These are phyloP conservation scores for Chalciporus piperatus DNA, from an alignment of 768 basidiomycete species.

Conservation along the genomic window DNA sequence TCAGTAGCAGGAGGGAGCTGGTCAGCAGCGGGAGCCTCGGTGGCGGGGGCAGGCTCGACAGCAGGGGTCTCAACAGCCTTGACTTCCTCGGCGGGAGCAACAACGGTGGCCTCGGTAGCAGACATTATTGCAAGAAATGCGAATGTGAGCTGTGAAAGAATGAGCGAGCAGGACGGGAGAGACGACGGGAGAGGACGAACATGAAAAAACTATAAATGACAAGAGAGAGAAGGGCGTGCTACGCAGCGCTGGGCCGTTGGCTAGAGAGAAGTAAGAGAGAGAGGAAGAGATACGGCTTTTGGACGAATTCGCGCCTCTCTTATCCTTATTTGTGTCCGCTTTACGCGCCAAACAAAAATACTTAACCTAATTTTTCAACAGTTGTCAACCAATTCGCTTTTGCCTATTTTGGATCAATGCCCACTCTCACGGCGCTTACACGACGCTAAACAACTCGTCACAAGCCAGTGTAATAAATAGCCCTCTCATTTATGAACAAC, in stretches of 20 bases:
- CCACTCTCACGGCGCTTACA: conserved; percentile 6
- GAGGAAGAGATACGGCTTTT: conserved; percentile 44
- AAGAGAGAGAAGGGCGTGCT: conserved; percentile 61
- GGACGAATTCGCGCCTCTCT: conserved; percentile 37
- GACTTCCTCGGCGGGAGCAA: conserved; percentile 50
- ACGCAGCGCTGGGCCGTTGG: conserved; percentile 52
- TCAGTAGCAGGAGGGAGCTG: conserved; percentile 28
- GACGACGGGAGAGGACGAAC: conserved; percentile 31
- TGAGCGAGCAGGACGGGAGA: conserved; percentile 2
- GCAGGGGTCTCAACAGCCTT: conserved; percentile 44
- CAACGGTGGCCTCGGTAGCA: conserved; percentile 59
- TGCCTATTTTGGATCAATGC: conserved; percentile 4
- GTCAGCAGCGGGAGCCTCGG: conserved; percentile 28
- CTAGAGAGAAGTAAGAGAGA: conserved; percentile 57
- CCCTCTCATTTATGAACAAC: too few species aligned
- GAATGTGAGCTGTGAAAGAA: conserved; percentile 48
- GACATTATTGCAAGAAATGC: conserved; percentile 76
- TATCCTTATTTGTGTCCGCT: conserved; percentile 43
- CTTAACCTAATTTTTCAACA: conserved; percentile 29
- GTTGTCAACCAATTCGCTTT: conserved; percentile 10
- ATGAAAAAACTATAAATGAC: conserved; percentile 51
- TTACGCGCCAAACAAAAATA: conserved; percentile 38
- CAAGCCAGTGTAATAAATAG: too few species aligned
- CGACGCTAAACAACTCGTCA: not conserved
- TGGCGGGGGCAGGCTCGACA: conserved; percentile 29